Base-by-base conservation (phyloP, 768 basidiomycete genomes). In the Calocybe cyanea region DNA sequence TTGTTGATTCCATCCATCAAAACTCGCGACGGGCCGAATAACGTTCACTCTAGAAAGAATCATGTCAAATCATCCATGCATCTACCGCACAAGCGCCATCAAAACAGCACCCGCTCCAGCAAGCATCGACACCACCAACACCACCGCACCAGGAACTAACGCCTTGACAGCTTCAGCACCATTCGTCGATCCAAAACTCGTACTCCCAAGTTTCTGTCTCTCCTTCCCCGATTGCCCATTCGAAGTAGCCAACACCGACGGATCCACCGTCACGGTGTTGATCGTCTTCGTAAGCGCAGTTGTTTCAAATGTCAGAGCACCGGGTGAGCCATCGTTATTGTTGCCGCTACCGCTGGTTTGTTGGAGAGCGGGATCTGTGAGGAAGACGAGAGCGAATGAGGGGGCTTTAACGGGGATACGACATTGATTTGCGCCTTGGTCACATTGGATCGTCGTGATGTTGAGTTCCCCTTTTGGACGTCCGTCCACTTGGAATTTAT, bases 361-460 rank as follows among this genome's bases (percentile, higher is more conserved):
- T 3, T 19, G 13, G 14, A 71, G 69, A 19, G 63, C 70, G 25
- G 63, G 50, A 41, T 70, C 63, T 2, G 70, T 75, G 23, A 91
- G 66, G 70, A 87, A 88, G 48, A 92, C 84, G 36, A 92, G 70
- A 1, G 87, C 87, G 49, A 85, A 81, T 30, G 78, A 78, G 0
- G 90, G 88, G 0, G 86, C 84, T 25, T 77, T 75, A 37, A 91
- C 77, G 7, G 71, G 70, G 39, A 91, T 69, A 18, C 63, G 52
- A 61, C 89, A 91, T 0, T 68, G 67, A 53, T 77, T 76, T 43
- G 67, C 65, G 4, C 61, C 59, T 28, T 68, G 63, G 57, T 85
- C 71, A 55, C 90, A 93, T 11, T 63, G 52, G 28, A 91, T 72
- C 0, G 76, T 82, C 46, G 76, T 66, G 7, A 89, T 71, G 43